These are phyloP conservation scores for Tylopilus subfusipes DNA, from an alignment of 768 basidiomycete species.

Conservation along the genomic window DNA sequence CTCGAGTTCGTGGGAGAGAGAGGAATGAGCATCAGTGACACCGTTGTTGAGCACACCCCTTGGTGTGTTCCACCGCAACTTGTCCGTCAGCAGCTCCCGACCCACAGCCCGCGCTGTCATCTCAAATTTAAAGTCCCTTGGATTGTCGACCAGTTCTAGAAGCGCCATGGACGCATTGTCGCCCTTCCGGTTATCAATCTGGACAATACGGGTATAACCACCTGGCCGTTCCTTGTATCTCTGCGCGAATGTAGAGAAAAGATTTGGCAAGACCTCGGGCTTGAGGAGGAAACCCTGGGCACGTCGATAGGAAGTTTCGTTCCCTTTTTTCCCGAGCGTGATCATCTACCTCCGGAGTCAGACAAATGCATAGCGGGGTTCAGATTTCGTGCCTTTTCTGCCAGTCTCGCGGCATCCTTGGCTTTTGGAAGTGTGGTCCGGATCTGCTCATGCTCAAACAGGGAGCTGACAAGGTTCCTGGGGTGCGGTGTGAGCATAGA, in stretches of 20 bases:
- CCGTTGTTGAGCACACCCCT: constrained; percentile 50
- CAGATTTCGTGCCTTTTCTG: constrained; percentile 69
- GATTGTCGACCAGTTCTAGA: constrained; percentile 93
- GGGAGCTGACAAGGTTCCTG: constrained; percentile 91
- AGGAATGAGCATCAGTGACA: constrained; percentile 39
- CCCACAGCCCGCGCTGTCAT: constrained; percentile 86
- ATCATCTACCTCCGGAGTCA: constrained; percentile 59
- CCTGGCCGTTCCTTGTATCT: constrained; percentile 83
- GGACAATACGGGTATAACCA: constrained; percentile 93
- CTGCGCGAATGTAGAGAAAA: constrained; percentile 74
- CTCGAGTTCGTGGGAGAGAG: constrained; percentile 48
- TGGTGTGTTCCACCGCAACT: constrained; percentile 44
- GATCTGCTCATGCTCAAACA: constrained; percentile 93
- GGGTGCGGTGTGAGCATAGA: constrained; percentile 6
- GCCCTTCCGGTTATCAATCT: constrained; percentile 82
- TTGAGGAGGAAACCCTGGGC: constrained; percentile 81
- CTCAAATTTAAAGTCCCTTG: constrained; percentile 82
- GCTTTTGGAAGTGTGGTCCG: constrained; percentile 96
- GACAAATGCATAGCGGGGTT: neutral
- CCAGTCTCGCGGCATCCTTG: constrained; percentile 83
- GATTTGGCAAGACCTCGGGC: constrained; percentile 66
- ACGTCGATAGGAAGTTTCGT: constrained; percentile 59
- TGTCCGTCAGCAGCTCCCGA: constrained; percentile 68
- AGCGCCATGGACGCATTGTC: constrained; percentile 94
- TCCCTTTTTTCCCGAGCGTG: constrained; percentile 85